Evolutionary conservation across 768 basidiomycete species (phyloP), one percentile per base, ranked within the genome.

Genomic region (Heimioporus sp.): DNA sequence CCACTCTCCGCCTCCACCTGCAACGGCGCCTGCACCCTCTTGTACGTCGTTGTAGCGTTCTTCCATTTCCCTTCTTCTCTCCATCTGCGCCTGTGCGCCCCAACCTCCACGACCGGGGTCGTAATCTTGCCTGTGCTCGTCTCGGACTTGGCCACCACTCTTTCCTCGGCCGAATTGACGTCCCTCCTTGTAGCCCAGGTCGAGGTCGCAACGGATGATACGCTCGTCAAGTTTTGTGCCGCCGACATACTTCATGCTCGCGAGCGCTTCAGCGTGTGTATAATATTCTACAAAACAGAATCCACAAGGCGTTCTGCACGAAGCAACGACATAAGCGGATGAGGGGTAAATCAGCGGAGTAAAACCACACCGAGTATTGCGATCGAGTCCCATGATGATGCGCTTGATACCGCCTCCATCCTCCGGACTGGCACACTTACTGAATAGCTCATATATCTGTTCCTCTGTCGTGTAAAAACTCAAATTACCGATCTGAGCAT

Each of bases 141-240:
- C 97, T 59, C 96, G 81, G 46, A 95, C 83, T 76, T 97, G 95
- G 3, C 97, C 97, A 31, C 97, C 97, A 58, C 92, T 95, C 71
- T 95, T 98, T 24, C 97, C 97, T 54, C 97, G 78, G 30, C 97
- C 97, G 56, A 98, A 99, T 71, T 99, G 97, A 55, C 97, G 77
- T 13, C 96, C 96, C 65, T 99, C 97, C 65, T 85, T 85, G 72
- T 98, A 99, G 7, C 97, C 97, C 24, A 94, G 78, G 75, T 99
- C 97, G 64, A 99, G 75, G 75, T 99, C 97, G 65, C 95, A 98
- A 43, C 97, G 89, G 56, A 99, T 96, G 61, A 99, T 92, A 32
- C 97, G 89, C 72, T 99, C 97, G 71, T 99, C 97, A 19, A 99
- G 84, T 74, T 98, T 98, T 34, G 95, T 94, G n/a, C 96, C 97